These are phyloP conservation scores for Hymenochaete sp. DNA, from an alignment of 1,284 basidiomycete species.

Conservation along the genomic window DNA sequence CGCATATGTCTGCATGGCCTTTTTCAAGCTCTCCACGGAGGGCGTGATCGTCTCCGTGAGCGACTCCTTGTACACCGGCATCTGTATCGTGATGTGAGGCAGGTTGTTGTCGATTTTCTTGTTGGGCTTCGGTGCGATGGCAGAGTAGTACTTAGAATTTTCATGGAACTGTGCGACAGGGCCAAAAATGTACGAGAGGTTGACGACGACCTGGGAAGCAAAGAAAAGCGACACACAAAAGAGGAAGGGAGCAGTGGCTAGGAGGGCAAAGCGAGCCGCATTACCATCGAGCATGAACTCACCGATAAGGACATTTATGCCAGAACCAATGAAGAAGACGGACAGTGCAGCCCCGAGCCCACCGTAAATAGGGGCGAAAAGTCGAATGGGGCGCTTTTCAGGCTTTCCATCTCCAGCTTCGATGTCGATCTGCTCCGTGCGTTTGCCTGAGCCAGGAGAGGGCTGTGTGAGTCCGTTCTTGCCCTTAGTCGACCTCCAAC, in stretches of 20 bases:
- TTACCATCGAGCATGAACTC: conserved; percentile 63
- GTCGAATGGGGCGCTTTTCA: conserved; percentile 48
- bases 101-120: conserved; percentile 50
- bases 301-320: conserved; percentile 47
- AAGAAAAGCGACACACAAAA: conserved; percentile 70
- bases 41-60: conserved; percentile 58
- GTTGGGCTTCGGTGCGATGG: conserved; percentile 48
- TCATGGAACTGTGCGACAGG: conserved; percentile 70
- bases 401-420: conserved; percentile 41
- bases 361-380: conserved; percentile 73
- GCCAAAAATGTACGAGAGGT: conserved; percentile 55
- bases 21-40: conserved; percentile 74
- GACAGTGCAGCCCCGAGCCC: conserved; percentile 61
- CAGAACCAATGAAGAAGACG: conserved; percentile 54
- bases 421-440: conserved; percentile 31
- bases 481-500: conserved; percentile 16
- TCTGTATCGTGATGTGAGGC: conserved; percentile 68
- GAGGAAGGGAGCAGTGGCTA: conserved; percentile 57
- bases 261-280: conserved; percentile 54
- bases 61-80: conserved; percentile 79
- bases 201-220: conserved; percentile 50
- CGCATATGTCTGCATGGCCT: conserved; percentile 81
- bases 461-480: conserved; percentile 10
- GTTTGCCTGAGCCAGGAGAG: conserved; percentile 33
- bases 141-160: conserved; percentile 68